Evolutionary conservation across 2,329 filamentous ascomycete species (phyloP).

Genomic region (Colletotrichum sp.): DNA sequence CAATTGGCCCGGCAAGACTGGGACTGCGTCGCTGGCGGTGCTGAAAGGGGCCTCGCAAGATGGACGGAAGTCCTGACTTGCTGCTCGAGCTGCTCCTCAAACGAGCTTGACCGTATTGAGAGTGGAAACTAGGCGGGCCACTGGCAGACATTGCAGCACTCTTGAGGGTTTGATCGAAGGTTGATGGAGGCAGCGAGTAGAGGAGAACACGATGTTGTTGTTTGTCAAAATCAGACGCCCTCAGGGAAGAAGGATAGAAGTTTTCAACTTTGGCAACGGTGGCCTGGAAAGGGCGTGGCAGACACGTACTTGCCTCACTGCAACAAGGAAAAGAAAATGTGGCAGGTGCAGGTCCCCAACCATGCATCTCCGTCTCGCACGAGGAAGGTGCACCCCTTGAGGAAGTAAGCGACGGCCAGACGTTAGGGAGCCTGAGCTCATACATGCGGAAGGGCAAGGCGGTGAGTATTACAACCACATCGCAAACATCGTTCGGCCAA

Average conservation of each 20-base stretch:
- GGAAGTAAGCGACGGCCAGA: background rate
- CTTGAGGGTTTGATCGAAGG: background rate
- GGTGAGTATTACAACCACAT: background rate
- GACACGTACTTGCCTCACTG: background rate
- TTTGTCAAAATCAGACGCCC: background rate
- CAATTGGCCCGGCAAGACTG: background rate
- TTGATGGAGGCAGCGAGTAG: background rate
- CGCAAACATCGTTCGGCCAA: background rate
- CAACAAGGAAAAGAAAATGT: background rate
- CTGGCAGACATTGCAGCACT: background rate
- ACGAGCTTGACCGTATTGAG: background rate
- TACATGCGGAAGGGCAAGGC: background rate
- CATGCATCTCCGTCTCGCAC: background rate
- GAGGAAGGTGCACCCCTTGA: background rate
- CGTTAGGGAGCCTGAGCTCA: background rate
- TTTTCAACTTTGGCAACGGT: background rate
- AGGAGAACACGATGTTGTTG: background rate
- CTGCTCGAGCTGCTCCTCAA: background rate
- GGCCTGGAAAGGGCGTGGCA: background rate
- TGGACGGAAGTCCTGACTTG: background rate
- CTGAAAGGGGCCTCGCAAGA: background rate
- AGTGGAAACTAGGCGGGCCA: background rate
- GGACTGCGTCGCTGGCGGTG: background rate
- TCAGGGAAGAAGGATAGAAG: background rate
- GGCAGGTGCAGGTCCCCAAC: background rate